Conservation (phyloP, 2,329 filamentous ascomycete genomes). For the Diaporthe aspalathi region DNA sequence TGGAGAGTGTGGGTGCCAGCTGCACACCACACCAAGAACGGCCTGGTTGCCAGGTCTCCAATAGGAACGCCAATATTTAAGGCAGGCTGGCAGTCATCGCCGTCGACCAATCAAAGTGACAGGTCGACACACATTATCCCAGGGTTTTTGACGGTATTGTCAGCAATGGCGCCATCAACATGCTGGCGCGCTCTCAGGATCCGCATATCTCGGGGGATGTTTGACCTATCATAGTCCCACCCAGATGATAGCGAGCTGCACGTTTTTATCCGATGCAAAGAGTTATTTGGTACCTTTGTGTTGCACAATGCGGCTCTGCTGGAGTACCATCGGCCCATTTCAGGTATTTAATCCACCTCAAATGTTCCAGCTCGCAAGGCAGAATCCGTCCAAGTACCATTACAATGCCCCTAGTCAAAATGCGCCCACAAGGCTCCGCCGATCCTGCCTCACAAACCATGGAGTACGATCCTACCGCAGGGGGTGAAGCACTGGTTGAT, state of each 20-base stretch:
- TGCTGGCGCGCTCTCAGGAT: neutral
- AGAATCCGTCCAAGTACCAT: neutral
- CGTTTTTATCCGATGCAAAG: neutral
- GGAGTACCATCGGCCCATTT: neutral
- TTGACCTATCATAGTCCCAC: neutral
- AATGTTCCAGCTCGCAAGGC: neutral
- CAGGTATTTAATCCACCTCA: neutral
- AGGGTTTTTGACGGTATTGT: neutral
- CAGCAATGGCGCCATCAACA: neutral
- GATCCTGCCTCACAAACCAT: neutral
- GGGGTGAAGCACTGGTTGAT: neutral
- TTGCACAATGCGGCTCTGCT: constrained; percentile 7
- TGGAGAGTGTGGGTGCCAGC: neutral
- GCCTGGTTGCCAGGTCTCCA: neutral
- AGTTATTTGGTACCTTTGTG: neutral
- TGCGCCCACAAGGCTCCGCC: neutral
- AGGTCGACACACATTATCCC: neutral
- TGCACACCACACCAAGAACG: neutral
- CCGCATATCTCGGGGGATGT: neutral
- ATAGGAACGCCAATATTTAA: neutral
- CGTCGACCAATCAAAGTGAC: neutral
- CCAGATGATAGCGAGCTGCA: neutral
- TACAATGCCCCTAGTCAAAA: neutral
- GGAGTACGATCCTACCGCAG: neutral
- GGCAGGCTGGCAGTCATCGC: neutral